Percentiles rank a stretch among this genome's conserved stretches.
These are phyloP conservation scores for Haplosporangium sp. DNA, from an alignment of 371 early-diverging fungal species.

Conservation along the genomic window DNA sequence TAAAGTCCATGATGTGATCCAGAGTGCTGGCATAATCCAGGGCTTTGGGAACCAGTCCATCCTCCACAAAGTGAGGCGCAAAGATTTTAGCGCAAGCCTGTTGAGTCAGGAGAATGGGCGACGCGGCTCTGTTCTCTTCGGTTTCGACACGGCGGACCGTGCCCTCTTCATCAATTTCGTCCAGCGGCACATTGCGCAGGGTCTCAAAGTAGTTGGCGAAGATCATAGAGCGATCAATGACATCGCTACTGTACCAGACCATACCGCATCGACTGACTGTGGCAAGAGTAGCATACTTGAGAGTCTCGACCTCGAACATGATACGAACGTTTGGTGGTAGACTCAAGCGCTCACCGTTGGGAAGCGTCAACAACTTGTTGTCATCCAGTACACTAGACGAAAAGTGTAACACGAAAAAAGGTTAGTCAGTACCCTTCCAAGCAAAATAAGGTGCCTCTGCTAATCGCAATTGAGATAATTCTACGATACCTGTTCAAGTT, in stretches of 20 bases:
- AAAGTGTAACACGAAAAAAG: not conserved
- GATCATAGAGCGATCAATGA: constrained; percentile 87
- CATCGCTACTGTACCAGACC: constrained; percentile 98
- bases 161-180: constrained; percentile 82
- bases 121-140: constrained; percentile 63
- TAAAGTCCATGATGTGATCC: constrained; percentile 98
- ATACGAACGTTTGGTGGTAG: constrained; percentile 97
- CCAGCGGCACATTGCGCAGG: constrained; percentile 81
- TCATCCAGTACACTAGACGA: constrained; percentile 90
- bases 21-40: constrained; percentile 76
- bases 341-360: constrained; percentile 98
- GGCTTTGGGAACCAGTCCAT: constrained; percentile 81
- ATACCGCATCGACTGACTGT: constrained; percentile 99
- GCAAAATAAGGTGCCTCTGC: not conserved
- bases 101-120: constrained; percentile 79
- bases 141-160: constrained; percentile 57
- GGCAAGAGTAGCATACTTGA: constrained; percentile 97
- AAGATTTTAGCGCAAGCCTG: constrained; percentile 79
- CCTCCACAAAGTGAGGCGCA: constrained; percentile 75
- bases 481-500: constrained; percentile 86
- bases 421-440: constrained; percentile 3
- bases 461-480: not conserved
- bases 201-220: constrained; percentile 86
- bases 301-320: constrained; percentile 99
- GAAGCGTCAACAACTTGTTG: constrained; percentile 95